Base-by-base conservation (phyloP, 805 yeast genomes). In the Starmerella sp. region DNA sequence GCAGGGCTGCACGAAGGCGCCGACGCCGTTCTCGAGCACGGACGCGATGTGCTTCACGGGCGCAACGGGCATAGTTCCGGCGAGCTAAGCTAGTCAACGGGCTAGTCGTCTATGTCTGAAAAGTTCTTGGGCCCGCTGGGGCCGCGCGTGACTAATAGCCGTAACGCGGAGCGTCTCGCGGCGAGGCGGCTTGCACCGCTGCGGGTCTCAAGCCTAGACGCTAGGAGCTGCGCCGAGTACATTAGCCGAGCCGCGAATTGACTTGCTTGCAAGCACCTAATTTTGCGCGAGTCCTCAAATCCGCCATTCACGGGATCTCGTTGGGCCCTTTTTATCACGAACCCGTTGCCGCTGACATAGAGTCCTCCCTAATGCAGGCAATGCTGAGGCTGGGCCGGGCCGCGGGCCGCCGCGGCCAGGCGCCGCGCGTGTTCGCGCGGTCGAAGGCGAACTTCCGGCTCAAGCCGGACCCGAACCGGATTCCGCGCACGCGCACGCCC, bases 1-100 rank as follows among this genome's bases (percentile, higher is more conserved):
- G 73, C 97, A 89, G 57, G 75, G 70, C 55, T 64, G 69, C 35
- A 64, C 66, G 51, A 68, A 69, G 35, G 68, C 57, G 31, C 72
- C 71, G 28, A 69, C 63, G 8, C 73, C 72, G 56, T 69, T 69
- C 45, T 56, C 55, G 15, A 64, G 51, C 28, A 56, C 36, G n/a
- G 61, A 54, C 17, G 53, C 52, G 35, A 59, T 55, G 41, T 44
- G 56, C 44, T 45, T 61, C 30, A 49, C 63, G 11, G 60, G 64
- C 37, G 10, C 50, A 45, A 59, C 64, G 2, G 66, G 62, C 66
- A 63, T 63, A 6, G 5, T 35, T 10, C 10, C 11, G 35, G 11
- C 11, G 35, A 8, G 35, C 35, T 32, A 32, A 32, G 15, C 9
- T 32, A 22, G 22, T 22, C 22, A 22, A 8, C 30, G 11, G 49